Base-by-base conservation (phyloP, 257 asterid species). In the Haberlea rhodopensis region DNA sequence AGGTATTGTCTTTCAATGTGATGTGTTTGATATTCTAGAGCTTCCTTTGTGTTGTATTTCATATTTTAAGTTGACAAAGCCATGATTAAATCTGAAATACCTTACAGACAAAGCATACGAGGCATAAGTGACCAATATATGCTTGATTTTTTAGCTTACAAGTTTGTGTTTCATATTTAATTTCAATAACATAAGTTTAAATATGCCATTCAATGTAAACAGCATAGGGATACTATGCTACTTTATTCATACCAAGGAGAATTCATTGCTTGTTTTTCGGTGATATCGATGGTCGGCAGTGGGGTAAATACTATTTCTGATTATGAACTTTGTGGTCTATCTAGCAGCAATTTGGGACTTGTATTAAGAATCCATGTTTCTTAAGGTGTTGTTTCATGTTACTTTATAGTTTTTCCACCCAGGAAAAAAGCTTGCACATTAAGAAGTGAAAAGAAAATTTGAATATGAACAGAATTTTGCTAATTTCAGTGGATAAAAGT, bases 1-100 rank as follows among this genome's bases (percentile, higher is more conserved):
- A 86, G 96, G 97, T 90, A 80, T 45, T 32, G 15, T 15, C 58
- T 66, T 8, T 9, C 43, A 8, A 5, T 34, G 15, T 34, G 43
- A 9, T 34, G 15, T 34, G 13, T 34, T 13, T 32, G 11, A 29
- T 29, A 3, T 2, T 29, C 5, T 29, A 29, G 34, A n/a, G 34
- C 34, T 29, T 29, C 5, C 34, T 29, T 29, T 29, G 34, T 29
- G 34, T 29, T 29, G 34, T 29, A 29, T 29, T 48, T 60, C 46
- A 29, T 19, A 32, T 61, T 52, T 58, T 60, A 29, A n/a, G n/a
- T n/a, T n/a, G n/a, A n/a, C n/a, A n/a, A 34, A 51, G 67, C 22
- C 58, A 48, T 69, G 66, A 60, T 56, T 53, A 31, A 16, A 4
- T 55, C 71, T 29, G 55, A 37, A 68, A 10, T 64, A 54, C 62